A percentile compares a stretch with the other conserved stretches of the same genome.
Evolutionary conservation across 257 asterid genomes (phyloP).

Genomic region (Ajuga chamaepitys): DNA sequence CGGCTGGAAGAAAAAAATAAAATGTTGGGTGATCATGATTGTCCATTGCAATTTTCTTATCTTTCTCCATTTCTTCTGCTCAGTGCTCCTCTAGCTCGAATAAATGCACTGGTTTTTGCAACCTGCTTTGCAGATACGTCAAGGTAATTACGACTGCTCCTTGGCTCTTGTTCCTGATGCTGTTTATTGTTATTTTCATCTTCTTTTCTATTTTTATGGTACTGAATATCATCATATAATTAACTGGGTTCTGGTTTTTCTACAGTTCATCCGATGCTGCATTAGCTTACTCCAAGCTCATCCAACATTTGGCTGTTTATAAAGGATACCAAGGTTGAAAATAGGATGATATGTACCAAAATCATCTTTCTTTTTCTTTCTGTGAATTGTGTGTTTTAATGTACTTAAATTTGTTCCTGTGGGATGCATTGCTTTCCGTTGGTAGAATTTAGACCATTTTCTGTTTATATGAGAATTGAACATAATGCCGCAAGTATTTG

Average conservation of each 20-base stretch:
- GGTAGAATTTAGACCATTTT: neutral
- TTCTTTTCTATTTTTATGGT: conserved; percentile 1
- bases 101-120: conserved; percentile 71
- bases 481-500: neutral
- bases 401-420: neutral
- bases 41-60: conserved; percentile 15
- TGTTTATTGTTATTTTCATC: conserved; percentile 3
- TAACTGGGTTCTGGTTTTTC: conserved; percentile 4
- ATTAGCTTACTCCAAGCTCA: conserved; percentile 83
- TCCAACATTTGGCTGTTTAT: conserved; percentile 75
- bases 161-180: conserved; percentile 4
- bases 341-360: conserved; percentile 7
- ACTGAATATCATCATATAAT: neutral
- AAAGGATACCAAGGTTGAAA: conserved; percentile 83
- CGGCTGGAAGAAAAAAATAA: neutral
- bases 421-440: neutral
- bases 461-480: neutral
- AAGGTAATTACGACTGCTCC: conserved; percentile 43
- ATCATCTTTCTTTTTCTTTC: neutral
- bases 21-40: neutral
- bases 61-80: conserved; percentile 26
- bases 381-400: neutral
- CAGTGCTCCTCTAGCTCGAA: conserved; percentile 84
- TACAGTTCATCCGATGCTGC: conserved; percentile 75
- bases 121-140: conserved; percentile 79